phyloP scores from a whole-genome alignment of 1,139 yeast species.

The Magnusiomyces tetraspermus region DNA sequence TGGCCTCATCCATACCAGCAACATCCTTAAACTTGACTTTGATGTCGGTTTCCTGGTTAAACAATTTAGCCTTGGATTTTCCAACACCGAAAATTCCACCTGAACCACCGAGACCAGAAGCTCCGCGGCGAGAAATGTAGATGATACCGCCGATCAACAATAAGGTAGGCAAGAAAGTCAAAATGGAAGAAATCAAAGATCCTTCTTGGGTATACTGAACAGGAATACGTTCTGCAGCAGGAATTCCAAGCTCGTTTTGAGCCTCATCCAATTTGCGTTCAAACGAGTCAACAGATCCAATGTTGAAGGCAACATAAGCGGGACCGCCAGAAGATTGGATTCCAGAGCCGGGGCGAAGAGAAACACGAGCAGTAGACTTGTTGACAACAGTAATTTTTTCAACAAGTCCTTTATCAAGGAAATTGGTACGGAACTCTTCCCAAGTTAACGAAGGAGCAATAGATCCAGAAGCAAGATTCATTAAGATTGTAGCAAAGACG shows the following conservation, averaged over 20 bases:
- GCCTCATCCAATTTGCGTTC: conserved; percentile 64
- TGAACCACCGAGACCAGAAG: conserved; percentile 39
- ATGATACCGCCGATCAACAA: conserved; percentile 74
- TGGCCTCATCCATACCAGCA: conserved; percentile 97
- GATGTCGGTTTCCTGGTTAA: conserved; percentile 85
- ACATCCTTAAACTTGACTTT: conserved; percentile 86
- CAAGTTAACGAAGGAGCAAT: conserved; percentile 47
- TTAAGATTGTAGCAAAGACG: conserved; percentile 5
- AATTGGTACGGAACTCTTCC: conserved; percentile 81
- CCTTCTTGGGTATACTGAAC: conserved; percentile 71
- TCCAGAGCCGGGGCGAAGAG: conserved; percentile 19
- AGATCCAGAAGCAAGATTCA: conserved; percentile 8
- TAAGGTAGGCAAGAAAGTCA: conserved; percentile 77
- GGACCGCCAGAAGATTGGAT: conserved; percentile 23
- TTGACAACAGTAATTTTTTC: conserved; percentile 68
- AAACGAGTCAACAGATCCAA: conserved; percentile 83
- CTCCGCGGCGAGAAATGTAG: conserved; percentile 42
- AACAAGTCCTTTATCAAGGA: conserved; percentile 76
- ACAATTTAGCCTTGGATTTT: conserved; percentile 79
- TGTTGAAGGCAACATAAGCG: conserved; percentile 37
- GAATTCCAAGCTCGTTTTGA: conserved; percentile 26
- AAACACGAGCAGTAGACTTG: conserved; percentile 57
- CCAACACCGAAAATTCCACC: conserved; percentile 53
- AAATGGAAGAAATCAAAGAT: conserved; percentile 48
- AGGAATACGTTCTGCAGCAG: conserved; percentile 63